A percentile compares a stretch with the other conserved stretches of the same genome.
These are phyloP conservation scores for Tilletia walkeri DNA, from an alignment of 1,284 basidiomycete genomes.

Conservation along the genomic window DNA sequence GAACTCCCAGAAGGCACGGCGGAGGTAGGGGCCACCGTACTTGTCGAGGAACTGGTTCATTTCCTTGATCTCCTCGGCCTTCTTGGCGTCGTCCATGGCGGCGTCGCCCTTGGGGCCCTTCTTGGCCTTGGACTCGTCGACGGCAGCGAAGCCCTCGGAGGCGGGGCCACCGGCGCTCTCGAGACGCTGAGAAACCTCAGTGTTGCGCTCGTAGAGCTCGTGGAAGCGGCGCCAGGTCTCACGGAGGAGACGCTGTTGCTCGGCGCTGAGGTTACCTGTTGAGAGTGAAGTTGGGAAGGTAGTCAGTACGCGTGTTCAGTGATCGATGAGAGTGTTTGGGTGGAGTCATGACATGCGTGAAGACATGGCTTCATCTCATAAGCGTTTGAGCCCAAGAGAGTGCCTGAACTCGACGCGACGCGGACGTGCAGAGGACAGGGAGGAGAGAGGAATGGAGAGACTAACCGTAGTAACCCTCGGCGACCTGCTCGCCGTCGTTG, in stretches of 20 bases:
- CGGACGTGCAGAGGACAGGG: slow-evolving; percentile 9
- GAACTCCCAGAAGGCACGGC: slow-evolving; percentile 46
- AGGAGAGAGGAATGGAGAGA: slow-evolving; percentile 16
- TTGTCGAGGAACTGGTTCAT: slow-evolving; percentile 51
- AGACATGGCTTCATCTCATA: not conserved
- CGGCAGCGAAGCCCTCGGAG: slow-evolving; percentile 27
- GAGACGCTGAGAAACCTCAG: slow-evolving; percentile 44
- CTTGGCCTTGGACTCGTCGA: slow-evolving; percentile 35
- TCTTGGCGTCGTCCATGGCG: slow-evolving; percentile 52
- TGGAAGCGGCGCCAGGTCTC: slow-evolving; percentile 45
- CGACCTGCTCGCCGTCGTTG: slow-evolving; percentile 46
- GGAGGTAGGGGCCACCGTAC: slow-evolving; percentile 52
- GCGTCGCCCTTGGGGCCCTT: slow-evolving; percentile 52
- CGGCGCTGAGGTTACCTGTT: slow-evolving; percentile 46
- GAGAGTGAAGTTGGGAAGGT: not conserved
- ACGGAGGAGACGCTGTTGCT: slow-evolving; percentile 43
- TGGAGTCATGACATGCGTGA: too few relatives aligned
- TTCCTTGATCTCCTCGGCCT: slow-evolving; percentile 42
- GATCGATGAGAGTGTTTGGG: too few relatives aligned
- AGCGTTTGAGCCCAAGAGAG: not conserved
- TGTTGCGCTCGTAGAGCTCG: slow-evolving; percentile 49
- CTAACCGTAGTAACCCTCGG: slow-evolving; percentile 44
- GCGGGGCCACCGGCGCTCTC: slow-evolving; percentile 31
- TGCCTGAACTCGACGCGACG: not conserved
- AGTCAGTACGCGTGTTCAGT: not conserved